These are phyloP conservation scores for Circinella minor DNA, from an alignment of 371 early-diverging fungal species.

Conservation along the genomic window DNA sequence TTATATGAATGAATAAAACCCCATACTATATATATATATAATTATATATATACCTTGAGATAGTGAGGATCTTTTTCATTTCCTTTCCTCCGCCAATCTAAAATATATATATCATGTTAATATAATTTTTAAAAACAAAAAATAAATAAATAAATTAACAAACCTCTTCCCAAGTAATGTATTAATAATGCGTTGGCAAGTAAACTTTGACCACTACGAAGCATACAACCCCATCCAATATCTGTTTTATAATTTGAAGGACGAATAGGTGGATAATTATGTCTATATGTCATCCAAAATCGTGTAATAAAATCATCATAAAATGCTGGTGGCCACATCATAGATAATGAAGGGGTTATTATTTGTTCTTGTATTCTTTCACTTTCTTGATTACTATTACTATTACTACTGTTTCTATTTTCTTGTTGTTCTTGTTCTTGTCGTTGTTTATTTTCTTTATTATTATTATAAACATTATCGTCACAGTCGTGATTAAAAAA, in stretches of 20 bases:
- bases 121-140: not conserved
- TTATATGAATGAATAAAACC: slow-evolving; percentile 2
- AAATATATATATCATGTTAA: not conserved
- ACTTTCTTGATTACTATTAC: not conserved
- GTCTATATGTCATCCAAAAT: slow-evolving; percentile 94
- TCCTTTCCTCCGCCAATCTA: slow-evolving; percentile 59
- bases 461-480: not conserved
- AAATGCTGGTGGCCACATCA: slow-evolving; percentile 57
- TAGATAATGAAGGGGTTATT: slow-evolving; percentile 16
- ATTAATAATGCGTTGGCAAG: slow-evolving; percentile 84
- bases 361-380: not conserved
- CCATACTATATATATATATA: slow-evolving; percentile 6
- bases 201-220: slow-evolving; percentile 93
- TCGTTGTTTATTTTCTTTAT: not conserved
- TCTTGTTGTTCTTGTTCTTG: not conserved
- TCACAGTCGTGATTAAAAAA: slow-evolving; percentile 24
- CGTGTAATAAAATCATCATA: slow-evolving; percentile 76
- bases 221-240: slow-evolving; percentile 98
- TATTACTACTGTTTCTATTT: not conserved
- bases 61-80: slow-evolving; percentile 43
- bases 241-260: slow-evolving; percentile 85
- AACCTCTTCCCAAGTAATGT: slow-evolving; percentile 73
- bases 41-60: slow-evolving; percentile 38
- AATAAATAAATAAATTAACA: not conserved
- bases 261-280: slow-evolving; percentile 82